These are phyloP conservation scores for Oryza meyeriana DNA, from an alignment of 176 grass and related monocot species.

Conservation along the genomic window DNA sequence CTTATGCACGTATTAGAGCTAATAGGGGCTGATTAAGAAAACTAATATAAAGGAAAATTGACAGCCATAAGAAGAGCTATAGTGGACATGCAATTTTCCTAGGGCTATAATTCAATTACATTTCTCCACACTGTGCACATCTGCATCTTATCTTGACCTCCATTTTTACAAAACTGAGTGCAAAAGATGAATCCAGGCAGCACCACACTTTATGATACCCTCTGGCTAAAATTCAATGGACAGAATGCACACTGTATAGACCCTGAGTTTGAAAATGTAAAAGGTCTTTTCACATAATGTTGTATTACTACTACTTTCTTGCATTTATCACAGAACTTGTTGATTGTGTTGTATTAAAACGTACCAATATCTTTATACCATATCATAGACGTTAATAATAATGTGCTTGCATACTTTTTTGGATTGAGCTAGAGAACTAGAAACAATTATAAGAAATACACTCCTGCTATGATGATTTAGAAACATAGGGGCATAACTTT, in stretches of 20 bases:
- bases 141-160: not conserved
- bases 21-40: constrained; percentile 2
- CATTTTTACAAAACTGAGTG: not conserved
- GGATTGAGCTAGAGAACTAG: not conserved
- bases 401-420: not conserved
- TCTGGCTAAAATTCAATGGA: not conserved
- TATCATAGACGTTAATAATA: not conserved
- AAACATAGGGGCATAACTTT: not conserved
- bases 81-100: not conserved
- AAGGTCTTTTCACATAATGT: not conserved
- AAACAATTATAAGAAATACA: not conserved
- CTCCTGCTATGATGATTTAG: constrained; percentile 2
- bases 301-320: not conserved
- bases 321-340: constrained; percentile 1
- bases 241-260: not conserved
- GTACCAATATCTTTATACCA: not conserved
- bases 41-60: not conserved
- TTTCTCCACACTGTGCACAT: not conserved
- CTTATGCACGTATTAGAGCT: not conserved
- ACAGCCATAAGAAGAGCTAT: constrained; percentile 9
- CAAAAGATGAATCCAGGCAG: not conserved
- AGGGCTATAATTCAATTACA: not conserved
- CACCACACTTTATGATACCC: not conserved
- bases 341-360: no score
- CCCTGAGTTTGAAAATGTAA: not conserved